Conservation (phyloP, 768 basidiomycete genomes). For the Calocybe cyanea region DNA sequence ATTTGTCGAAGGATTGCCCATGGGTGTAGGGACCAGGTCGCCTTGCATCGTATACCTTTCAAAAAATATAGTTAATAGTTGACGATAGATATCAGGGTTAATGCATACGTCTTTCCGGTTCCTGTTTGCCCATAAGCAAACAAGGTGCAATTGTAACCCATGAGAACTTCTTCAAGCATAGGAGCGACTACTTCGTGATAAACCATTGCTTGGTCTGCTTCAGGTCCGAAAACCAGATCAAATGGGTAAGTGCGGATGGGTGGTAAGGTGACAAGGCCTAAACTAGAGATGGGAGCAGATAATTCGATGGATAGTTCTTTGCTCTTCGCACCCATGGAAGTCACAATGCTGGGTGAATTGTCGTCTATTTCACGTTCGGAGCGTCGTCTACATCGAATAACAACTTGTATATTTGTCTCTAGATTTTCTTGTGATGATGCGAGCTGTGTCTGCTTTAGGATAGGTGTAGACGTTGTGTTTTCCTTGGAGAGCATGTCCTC, state of each 20-base stretch:
- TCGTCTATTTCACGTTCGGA: conserved; percentile 83
- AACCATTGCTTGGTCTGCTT: conserved; percentile 91
- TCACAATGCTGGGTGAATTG: conserved; percentile 84
- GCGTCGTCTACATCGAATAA: conserved; percentile 83
- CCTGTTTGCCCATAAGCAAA: conserved; percentile 99
- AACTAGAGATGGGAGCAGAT: conserved; percentile 58
- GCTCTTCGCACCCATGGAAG: conserved; percentile 69
- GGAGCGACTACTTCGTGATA: conserved; percentile 93
- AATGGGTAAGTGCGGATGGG: conserved; percentile 88
- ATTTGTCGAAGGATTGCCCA: conserved; percentile 83
- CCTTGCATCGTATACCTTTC: conserved; percentile 95
- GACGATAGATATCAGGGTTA: neutral
- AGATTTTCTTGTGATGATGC: conserved; percentile 34
- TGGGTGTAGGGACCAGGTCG: conserved; percentile 74
- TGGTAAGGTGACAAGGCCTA: conserved; percentile 73
- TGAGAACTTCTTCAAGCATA: conserved; percentile 89
- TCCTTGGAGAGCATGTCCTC: conserved; percentile 16
- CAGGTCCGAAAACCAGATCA: conserved; percentile 94
- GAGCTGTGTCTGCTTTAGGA: conserved; percentile 20
- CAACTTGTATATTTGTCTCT: conserved; percentile 90
- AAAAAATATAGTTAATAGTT: conserved; percentile 2
- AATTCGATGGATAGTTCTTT: conserved; percentile 82
- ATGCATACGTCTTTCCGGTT: conserved; percentile 92
- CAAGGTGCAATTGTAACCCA: conserved; percentile 95
- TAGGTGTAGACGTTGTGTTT: conserved; percentile 8